Percentiles rank a stretch among this genome's conserved stretches.
Conservation (phyloP, 306 rosid genomes). For the Prunus mume region DNA sequence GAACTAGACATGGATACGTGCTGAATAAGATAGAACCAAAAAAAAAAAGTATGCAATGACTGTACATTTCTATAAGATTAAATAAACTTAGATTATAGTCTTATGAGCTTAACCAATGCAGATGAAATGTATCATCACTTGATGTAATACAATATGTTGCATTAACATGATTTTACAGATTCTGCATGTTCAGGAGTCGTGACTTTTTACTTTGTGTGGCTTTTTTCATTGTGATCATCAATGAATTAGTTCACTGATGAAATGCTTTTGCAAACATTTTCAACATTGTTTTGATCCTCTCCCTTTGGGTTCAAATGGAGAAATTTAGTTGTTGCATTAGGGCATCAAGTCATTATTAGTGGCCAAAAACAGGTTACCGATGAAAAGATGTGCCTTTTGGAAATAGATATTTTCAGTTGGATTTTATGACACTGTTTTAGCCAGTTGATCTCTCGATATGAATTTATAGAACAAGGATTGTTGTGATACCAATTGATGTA, state of each 20-base stretch:
- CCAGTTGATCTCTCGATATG: not conserved
- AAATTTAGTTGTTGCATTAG: not conserved
- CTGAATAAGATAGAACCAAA: not conserved
- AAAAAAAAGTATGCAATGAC: not conserved
- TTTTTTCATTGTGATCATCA: not conserved
- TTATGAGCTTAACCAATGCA: not conserved
- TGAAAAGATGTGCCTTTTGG: not conserved
- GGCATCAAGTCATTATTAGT: not conserved
- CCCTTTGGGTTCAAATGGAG: not conserved
- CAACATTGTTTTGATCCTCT: not conserved
- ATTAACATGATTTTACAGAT: not conserved
- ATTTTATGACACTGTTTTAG: not conserved
- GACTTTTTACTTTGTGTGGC: not conserved
- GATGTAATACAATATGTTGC: not conserved
- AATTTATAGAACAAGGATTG: constrained; percentile 23
- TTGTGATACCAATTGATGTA: not conserved
- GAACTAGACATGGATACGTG: not conserved
- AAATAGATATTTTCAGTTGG: not conserved
- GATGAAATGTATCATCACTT: not conserved
- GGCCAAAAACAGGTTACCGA: not conserved
- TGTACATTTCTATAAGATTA: not conserved
- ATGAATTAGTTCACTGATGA: not conserved
- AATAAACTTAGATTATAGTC: not conserved
- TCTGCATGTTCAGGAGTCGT: too few species aligned
- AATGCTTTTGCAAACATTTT: not conserved